These are phyloP conservation scores for Saccharomycopsis sp. DNA, from an alignment of 805 yeast species.

Conservation along the genomic window DNA sequence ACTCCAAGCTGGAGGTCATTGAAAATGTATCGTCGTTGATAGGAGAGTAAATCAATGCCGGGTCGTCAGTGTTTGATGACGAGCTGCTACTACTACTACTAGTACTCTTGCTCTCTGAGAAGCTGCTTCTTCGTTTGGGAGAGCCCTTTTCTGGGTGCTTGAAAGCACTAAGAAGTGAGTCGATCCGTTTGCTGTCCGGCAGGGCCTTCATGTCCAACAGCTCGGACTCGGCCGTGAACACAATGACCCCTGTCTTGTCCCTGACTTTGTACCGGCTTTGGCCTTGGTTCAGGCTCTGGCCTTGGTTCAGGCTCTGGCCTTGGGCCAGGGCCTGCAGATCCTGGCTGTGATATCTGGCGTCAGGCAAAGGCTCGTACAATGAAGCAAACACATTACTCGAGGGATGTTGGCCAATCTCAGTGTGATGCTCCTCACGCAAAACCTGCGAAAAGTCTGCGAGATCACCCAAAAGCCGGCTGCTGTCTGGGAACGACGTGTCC, in stretches of 20 bases:
- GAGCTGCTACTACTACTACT: too few relatives aligned
- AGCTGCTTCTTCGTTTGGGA: background rate
- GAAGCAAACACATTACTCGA: background rate
- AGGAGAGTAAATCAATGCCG: constrained; percentile 12
- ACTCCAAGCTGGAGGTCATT: constrained; percentile 11
- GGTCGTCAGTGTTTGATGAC: too few relatives aligned
- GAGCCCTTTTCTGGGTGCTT: too few relatives aligned
- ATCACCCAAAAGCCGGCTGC: background rate
- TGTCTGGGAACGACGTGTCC: background rate
- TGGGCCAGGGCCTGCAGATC: background rate
- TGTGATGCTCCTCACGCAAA: too few relatives aligned
- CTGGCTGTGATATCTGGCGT: background rate
- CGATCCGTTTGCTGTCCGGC: constrained; percentile 6
- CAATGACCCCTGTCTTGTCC: constrained; percentile 6
- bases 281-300: constrained; percentile 6
- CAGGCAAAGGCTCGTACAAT: background rate
- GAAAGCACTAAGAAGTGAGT: background rate
- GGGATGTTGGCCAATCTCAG: too few relatives aligned
- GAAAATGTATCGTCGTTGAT: constrained; percentile 17
- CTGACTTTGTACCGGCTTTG: constrained; percentile 7
- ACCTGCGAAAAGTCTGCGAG: background rate
- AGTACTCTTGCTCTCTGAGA: too few relatives aligned
- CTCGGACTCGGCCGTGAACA: constrained; percentile 12
- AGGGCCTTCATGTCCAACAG: constrained; percentile 9
- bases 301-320: background rate